These are phyloP conservation scores for Neolentinus lepideus DNA, from an alignment of 1,284 basidiomycete species.

Conservation along the genomic window DNA sequence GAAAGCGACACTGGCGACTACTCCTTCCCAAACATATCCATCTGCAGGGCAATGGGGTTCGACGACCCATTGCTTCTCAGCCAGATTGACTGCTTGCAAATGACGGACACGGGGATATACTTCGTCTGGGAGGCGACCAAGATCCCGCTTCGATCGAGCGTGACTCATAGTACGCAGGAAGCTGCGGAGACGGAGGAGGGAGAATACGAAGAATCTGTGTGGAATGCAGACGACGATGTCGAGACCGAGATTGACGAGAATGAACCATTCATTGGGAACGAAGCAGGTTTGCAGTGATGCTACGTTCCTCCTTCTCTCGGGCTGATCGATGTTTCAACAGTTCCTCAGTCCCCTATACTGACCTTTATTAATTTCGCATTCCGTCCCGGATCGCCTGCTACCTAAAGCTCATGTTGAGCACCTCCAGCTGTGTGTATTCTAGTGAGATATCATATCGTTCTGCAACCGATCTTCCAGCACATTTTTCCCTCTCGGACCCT, in stretches of 20 bases:
- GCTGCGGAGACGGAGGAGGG: not conserved
- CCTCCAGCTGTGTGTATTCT: too few relatives aligned
- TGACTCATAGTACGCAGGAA: not conserved
- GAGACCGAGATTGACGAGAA: not conserved
- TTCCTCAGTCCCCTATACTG: not conserved
- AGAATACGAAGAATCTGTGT: not conserved
- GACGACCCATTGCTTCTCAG: slow-evolving; percentile 25
- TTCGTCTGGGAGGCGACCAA: slow-evolving; percentile 33
- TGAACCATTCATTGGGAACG: not conserved
- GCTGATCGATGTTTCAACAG: not conserved
- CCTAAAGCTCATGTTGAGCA: not conserved
- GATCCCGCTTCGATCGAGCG: not conserved
- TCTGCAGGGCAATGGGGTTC: slow-evolving; percentile 30
- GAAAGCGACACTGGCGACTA: slow-evolving; percentile 8
- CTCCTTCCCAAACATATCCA: slow-evolving; percentile 21
- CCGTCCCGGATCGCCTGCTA: not conserved
- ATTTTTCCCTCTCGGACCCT: not conserved
- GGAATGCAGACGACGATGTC: too few relatives aligned
- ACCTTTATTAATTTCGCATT: not conserved
- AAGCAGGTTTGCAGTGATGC: too few relatives aligned
- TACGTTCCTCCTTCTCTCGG: too few relatives aligned
- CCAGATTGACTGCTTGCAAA: slow-evolving; percentile 46
- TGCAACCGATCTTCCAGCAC: not conserved
- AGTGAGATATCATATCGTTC: too few relatives aligned
- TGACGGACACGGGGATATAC: slow-evolving; percentile 44